phyloP scores from a whole-genome alignment of 2,329 filamentous ascomycete genomes.

The Aspergillus transmontanensis region DNA sequence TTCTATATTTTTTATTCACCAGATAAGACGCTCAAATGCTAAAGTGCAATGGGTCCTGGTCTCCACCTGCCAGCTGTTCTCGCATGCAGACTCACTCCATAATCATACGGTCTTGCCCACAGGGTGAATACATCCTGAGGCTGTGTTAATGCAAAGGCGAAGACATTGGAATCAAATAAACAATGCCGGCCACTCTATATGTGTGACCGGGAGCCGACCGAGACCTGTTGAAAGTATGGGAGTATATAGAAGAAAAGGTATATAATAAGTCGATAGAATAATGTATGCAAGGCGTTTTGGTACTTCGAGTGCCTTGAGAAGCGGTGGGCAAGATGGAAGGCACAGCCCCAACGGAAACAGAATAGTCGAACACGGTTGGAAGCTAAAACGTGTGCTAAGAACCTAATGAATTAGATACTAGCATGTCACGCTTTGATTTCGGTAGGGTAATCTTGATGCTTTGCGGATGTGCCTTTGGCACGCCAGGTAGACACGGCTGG shows the following conservation, averaged over 20 bases:
- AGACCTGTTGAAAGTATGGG: neutral
- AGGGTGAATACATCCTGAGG: neutral
- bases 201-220: neutral
- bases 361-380: conserved; percentile 3
- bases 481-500: conserved; percentile 96
- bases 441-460: conserved; percentile 64
- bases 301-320: neutral
- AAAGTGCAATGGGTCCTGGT: neutral
- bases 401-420: neutral
- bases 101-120: neutral
- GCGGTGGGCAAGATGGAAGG: conserved; percentile 4
- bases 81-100: neutral
- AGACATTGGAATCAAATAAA: neutral
- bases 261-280: neutral
- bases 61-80: conserved; percentile 4
- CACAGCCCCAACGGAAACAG: conserved; percentile 11
- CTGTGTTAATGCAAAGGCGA: neutral
- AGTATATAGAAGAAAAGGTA: conserved; percentile 1
- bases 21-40: neutral
- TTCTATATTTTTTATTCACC: conserved; percentile 2
- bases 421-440: conserved; percentile 19
- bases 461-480: conserved; percentile 88
- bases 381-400: neutral
- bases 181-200: neutral
- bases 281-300: neutral